Evolutionary conservation across 306 rosid genomes (phyloP).

Genomic region (Canavalia gladiata): DNA sequence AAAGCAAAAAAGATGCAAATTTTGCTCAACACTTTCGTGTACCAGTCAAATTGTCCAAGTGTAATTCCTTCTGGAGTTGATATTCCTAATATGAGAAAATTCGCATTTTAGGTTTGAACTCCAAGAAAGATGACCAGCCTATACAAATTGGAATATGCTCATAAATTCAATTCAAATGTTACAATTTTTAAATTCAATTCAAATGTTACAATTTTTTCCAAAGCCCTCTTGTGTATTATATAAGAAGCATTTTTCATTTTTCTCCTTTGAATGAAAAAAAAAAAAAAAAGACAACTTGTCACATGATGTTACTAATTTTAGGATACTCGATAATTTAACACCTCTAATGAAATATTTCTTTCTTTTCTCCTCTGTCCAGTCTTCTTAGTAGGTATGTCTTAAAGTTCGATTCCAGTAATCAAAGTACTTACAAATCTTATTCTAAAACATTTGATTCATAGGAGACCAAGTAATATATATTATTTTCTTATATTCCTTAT

Average conservation of each 20-base stretch:
- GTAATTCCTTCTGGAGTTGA: not conserved
- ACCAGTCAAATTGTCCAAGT: not conserved
- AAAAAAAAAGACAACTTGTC: no score
- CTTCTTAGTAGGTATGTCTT: no score
- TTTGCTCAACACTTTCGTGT: not conserved
- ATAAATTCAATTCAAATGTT: not conserved
- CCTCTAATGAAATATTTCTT: no score
- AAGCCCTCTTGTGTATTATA: not conserved
- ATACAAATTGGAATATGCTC: not conserved
- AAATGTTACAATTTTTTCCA: not conserved
- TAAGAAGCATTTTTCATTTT: not conserved
- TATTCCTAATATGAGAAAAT: slow-evolving; percentile 9
- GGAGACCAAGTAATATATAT: no score
- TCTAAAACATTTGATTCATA: no score
- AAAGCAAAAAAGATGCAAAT: not conserved
- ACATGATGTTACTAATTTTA: no score
- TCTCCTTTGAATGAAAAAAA: not conserved
- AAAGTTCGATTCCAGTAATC: no score
- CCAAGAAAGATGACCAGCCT: not conserved
- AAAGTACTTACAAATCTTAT: no score
- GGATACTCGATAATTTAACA: not conserved
- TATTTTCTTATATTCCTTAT: no score
- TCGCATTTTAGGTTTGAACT: not conserved
- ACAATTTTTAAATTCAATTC: not conserved
- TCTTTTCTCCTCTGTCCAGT: no score